Evolutionary conservation across 495 filamentous ascomycete genomes (phyloP).

Genomic region (Delitschia confertaspora): DNA sequence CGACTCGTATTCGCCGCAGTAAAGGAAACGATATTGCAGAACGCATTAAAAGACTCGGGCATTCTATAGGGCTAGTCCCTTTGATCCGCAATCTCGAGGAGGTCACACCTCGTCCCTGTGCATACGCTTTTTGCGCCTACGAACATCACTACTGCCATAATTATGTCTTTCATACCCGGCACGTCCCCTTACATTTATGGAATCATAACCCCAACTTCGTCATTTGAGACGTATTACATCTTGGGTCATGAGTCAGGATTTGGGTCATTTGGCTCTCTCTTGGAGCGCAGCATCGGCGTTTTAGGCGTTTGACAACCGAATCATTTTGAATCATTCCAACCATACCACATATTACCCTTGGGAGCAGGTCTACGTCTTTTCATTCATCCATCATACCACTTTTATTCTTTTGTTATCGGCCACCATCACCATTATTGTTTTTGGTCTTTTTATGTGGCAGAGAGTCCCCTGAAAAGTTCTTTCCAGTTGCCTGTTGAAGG

Average conservation of each 20-base stretch:
- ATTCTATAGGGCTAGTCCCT: conserved; percentile 56
- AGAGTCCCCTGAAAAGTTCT: no score
- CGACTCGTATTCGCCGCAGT: conserved; percentile 95
- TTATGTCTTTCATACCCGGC: conserved; percentile 7
- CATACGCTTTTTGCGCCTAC: conserved; percentile 14
- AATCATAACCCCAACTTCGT: conserved; percentile 5
- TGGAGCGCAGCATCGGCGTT: conserved; percentile 29
- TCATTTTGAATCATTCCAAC: neutral
- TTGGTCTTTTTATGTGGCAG: no score
- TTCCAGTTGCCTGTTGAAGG: no score
- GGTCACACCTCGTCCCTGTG: conserved; percentile 21
- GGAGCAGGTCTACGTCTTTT: conserved; percentile 14
- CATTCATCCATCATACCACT: conserved; percentile 18
- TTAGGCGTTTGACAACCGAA: conserved; percentile 5
- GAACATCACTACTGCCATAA: conserved; percentile 2
- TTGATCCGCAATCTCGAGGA: conserved; percentile 3
- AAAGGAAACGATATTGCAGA: conserved; percentile 97
- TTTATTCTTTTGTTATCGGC: neutral
- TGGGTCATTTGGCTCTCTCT: conserved; percentile 23
- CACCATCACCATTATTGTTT: no score
- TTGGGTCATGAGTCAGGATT: conserved; percentile 18
- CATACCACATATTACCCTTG: conserved; percentile 9
- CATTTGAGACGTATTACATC: conserved; percentile 7
- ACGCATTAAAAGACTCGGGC: conserved; percentile 93
- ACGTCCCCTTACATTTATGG: conserved; percentile 16